Evolutionary conservation across 192 early-diverging fungal species (phyloP), one percentile per base, ranked within the genome.

Genomic region (Podila epigama): DNA sequence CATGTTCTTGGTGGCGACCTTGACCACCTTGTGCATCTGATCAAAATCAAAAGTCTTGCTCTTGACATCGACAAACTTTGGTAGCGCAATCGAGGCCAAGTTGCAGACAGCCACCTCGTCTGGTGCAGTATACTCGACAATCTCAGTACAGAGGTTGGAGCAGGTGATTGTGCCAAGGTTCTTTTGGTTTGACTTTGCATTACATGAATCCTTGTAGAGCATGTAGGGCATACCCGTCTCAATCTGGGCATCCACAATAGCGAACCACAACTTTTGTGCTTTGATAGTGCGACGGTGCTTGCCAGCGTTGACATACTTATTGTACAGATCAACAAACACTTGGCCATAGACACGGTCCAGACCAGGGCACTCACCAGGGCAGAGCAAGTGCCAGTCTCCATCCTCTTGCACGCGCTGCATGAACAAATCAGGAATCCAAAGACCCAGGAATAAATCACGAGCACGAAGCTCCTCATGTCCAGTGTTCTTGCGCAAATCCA

Each of bases 191-290:
- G 94, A 95, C 86, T 98, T 98, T 75, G 90, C 83, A 80, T 98
- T 98, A 85, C 97, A 98, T 36, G 97, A 90, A 84, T 98, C 96
- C 87, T 98, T 98, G 90, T 98, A 98, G 31, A 98, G 87, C 94
- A 98, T 98, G 81, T 93, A 98, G 13, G 97, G 97, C 69, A 90
- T 96, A 42, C 97, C 97, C 8, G 97, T 98, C 81, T 98, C 97
- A 50, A 93, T 93, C 85, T 98, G 97, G n/a, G 95, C 84, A 54
- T 97, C 97, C 52, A 98, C 77, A 65, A 98, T 97, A 8, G 95
- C 92, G 73, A 92, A 95, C 97, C 97, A 98, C 51, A 98, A 87
- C 85, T 97, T 96, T 66, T 97, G 95, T 36, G 97, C 97, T 58
- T 93, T 92, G 66, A 98, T 84, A 13, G 87, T 85, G 71, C 88